Conservation (phyloP, 345 rosid genomes). For the Boechera divaricarpa region DNA sequence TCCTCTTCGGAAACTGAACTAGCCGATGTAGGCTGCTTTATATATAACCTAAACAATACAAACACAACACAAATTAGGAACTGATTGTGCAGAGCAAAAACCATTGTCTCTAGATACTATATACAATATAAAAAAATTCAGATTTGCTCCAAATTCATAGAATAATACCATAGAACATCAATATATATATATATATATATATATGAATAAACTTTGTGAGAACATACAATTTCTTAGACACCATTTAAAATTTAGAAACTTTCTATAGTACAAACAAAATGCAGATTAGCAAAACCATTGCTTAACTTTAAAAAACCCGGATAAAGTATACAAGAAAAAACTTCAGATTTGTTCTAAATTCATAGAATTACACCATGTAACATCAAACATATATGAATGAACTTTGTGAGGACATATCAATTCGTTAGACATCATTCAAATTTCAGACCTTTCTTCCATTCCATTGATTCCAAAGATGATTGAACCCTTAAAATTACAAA, state of each 20-base stretch:
- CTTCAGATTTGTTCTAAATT: not conserved
- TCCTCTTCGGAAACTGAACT: conserved; percentile 60
- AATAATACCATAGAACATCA: not conserved
- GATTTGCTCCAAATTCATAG: not conserved
- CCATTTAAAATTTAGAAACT: not conserved
- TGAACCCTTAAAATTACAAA: not conserved
- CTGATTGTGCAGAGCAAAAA: not conserved
- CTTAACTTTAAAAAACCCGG: not conserved
- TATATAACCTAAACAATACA: conserved; percentile 62
- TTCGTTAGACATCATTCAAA: not conserved
- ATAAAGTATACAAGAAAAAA: not conserved
- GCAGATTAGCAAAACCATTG: conserved; percentile 1
- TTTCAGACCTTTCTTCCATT: not conserved
- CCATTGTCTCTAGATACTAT: not conserved
- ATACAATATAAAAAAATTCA: not conserved
- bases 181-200: too few species aligned
- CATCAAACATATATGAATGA: not conserved
- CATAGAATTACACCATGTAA: not conserved
- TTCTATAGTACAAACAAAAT: conserved; percentile 7
- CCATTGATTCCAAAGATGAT: not conserved
- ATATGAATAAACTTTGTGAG: not conserved
- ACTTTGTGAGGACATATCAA: not conserved
- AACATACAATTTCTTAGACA: not conserved
- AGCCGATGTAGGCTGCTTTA: conserved; percentile 69
- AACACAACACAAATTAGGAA: conserved; percentile 13